Evolutionary conservation across 495 filamentous ascomycete genomes (phyloP).

Genomic region (Aspergillus bertholletiae): DNA sequence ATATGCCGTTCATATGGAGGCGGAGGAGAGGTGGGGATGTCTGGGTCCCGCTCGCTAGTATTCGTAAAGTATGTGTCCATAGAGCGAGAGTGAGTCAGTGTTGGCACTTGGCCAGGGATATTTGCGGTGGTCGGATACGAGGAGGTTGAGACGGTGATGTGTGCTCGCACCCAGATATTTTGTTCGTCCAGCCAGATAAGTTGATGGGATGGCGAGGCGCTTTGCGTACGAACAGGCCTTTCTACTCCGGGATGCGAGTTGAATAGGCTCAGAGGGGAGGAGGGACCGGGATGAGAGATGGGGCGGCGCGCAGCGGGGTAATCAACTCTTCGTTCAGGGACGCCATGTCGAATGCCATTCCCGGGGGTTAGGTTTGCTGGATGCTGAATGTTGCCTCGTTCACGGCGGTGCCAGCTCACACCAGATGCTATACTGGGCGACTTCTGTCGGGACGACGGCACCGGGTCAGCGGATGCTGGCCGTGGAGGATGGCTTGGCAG

Average conservation of each 20-base stretch:
- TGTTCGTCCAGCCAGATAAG: slow-evolving; percentile 22
- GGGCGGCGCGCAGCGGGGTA: background rate
- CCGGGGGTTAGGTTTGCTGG: background rate
- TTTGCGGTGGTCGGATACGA: background rate
- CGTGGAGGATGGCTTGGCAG: slow-evolving; percentile 14
- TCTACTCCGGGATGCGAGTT: background rate
- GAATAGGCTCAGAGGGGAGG: background rate
- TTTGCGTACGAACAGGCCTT: background rate
- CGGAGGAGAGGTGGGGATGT: slow-evolving; percentile 7
- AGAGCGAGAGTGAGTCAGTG: background rate
- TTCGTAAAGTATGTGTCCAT: slow-evolving; percentile 2
- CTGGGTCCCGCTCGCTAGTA: background rate
- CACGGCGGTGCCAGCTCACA: slow-evolving; percentile 3
- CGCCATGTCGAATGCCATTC: background rate
- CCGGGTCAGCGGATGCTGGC: slow-evolving; percentile 15
- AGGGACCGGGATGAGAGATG: slow-evolving; percentile 1
- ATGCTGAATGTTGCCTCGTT: background rate
- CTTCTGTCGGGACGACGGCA: background rate
- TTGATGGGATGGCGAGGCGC: slow-evolving; percentile 6
- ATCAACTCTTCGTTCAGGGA: background rate
- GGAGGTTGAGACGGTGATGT: background rate
- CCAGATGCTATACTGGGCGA: slow-evolving; percentile 1
- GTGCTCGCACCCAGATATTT: slow-evolving; percentile 16
- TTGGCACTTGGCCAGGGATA: background rate
- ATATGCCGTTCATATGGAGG: slow-evolving; percentile 20